A percentile compares a stretch with the other conserved stretches of the same genome.
Evolutionary conservation across 2,329 filamentous ascomycete genomes (phyloP).

Genomic region (Neofusicoccum cordaticola): DNA sequence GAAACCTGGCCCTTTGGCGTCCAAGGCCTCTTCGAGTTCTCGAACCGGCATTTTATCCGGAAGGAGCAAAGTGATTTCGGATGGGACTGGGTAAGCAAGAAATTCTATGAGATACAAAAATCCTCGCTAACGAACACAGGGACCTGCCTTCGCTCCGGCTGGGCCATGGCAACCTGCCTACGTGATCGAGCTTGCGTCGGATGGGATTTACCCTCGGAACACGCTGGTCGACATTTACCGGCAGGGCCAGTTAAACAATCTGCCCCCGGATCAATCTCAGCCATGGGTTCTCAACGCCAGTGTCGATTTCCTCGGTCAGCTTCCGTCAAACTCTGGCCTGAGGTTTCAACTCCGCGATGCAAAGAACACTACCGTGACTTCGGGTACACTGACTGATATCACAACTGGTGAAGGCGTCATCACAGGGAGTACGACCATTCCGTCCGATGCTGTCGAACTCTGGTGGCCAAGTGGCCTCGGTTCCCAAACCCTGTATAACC

Average conservation of each 20-base stretch:
- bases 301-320: constrained; percentile 53
- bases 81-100: constrained; percentile 48
- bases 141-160: constrained; percentile 59
- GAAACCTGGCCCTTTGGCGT: constrained; percentile 52
- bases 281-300: constrained; percentile 63
- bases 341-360: constrained; percentile 48
- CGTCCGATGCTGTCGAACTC: constrained; percentile 47
- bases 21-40: constrained; percentile 51
- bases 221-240: constrained; percentile 59
- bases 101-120: neutral
- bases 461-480: constrained; percentile 63
- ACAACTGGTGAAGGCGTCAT: constrained; percentile 42
- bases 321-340: constrained; percentile 46
- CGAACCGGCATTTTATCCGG: constrained; percentile 55
- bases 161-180: constrained; percentile 62
- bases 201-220: constrained; percentile 50
- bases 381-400: constrained; percentile 40
- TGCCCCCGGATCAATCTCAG: constrained; percentile 55
- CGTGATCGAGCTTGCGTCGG: constrained; percentile 49
- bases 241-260: constrained; percentile 56
- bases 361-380: constrained; percentile 40
- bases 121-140: constrained; percentile 30
- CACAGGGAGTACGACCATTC: constrained; percentile 48
- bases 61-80: constrained; percentile 64
- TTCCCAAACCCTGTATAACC: constrained; percentile 56